Evolutionary conservation across 345 rosid genomes (phyloP).

Genomic region (Eutrema japonicum): DNA sequence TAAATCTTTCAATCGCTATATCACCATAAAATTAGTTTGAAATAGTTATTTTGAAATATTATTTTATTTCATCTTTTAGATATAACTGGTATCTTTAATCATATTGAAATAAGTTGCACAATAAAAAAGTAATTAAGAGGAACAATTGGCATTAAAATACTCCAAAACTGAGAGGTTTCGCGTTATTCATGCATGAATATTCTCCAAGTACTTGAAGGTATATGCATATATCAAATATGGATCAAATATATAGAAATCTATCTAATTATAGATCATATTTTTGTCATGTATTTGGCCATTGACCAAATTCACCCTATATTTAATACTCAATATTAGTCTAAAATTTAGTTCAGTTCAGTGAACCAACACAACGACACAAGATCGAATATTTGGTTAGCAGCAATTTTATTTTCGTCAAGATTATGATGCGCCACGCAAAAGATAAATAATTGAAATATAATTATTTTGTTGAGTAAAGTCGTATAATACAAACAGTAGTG

Average conservation of each 20-base stretch:
- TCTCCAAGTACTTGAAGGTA: slow-evolving; percentile 14
- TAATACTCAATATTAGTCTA: background rate
- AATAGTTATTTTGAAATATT: background rate
- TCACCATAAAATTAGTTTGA: background rate
- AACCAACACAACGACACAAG: slow-evolving; percentile 19
- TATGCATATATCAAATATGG: background rate
- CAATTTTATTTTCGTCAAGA: slow-evolving; percentile 29
- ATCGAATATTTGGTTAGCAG: slow-evolving; percentile 43
- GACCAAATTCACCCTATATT: background rate
- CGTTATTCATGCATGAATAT: slow-evolving; percentile 29
- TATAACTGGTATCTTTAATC: background rate
- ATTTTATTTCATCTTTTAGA: background rate
- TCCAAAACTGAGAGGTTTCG: background rate
- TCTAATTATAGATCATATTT: background rate
- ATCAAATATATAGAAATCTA: slow-evolving; percentile 6
- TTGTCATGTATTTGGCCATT: too few relatives aligned
- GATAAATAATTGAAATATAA: background rate
- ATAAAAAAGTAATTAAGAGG: background rate
- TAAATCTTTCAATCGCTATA: background rate
- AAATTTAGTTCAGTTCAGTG: slow-evolving; percentile 25
- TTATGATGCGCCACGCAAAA: slow-evolving; percentile 15
- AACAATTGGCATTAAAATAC: slow-evolving; percentile 18
- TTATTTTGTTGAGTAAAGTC: slow-evolving; percentile 14
- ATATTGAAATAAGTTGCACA: background rate
- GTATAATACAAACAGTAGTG: background rate